Evolutionary conservation across 208 protist genomes (phyloP).

Genomic region (Trypanosoma lewisi): DNA sequence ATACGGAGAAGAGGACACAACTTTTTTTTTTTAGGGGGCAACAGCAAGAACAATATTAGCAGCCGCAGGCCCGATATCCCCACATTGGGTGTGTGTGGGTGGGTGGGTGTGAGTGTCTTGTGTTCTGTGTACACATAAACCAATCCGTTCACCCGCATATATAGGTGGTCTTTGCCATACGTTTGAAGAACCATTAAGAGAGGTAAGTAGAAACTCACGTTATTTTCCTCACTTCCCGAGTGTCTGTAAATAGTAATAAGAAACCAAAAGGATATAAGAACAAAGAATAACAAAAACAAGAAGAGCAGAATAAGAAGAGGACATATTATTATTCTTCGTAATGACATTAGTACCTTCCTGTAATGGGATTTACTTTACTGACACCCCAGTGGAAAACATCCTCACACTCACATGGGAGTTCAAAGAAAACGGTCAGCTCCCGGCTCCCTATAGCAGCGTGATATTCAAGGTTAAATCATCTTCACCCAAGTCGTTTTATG

Average conservation of each 20-base stretch:
- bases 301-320: too few relatives aligned
- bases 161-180: not conserved
- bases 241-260: too few relatives aligned
- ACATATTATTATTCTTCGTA: not conserved
- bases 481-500: constrained; percentile 69
- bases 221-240: not conserved
- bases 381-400: constrained; percentile 57
- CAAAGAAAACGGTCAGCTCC: constrained; percentile 6
- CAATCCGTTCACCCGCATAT: too few relatives aligned
- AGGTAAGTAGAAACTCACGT: not conserved
- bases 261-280: too few relatives aligned
- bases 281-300: not conserved
- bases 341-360: constrained; percentile 66
- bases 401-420: constrained; percentile 44
- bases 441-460: constrained; percentile 41
- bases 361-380: constrained; percentile 66
- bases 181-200: not conserved
- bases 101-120: too few relatives aligned
- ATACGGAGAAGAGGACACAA: not conserved
- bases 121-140: too few relatives aligned
- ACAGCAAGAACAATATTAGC: too few relatives aligned
- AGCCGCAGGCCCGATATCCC: not conserved
- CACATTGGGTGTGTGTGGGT: too few relatives aligned
- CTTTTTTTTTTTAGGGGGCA: not conserved
- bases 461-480: constrained; percentile 85